Percentiles rank a stretch among this genome's conserved stretches.
Evolutionary conservation across 495 filamentous ascomycete species (phyloP).

Genomic region (Amniculicola lignicola): DNA sequence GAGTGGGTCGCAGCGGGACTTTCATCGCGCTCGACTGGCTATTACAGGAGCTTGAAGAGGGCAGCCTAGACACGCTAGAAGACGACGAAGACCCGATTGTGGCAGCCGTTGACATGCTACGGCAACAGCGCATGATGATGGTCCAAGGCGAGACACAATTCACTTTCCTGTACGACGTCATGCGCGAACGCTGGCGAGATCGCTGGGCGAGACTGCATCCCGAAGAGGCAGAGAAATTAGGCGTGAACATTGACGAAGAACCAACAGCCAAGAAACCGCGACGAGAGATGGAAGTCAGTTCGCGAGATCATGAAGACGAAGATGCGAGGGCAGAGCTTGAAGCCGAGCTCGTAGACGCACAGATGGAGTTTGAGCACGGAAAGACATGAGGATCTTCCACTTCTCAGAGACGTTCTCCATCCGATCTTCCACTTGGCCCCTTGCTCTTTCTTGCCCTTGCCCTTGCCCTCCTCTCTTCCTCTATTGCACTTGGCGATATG

Average conservation of each 20-base stretch:
- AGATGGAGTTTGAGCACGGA: conserved; percentile 23
- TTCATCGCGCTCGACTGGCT: conserved; percentile 95
- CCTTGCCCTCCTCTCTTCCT: no score
- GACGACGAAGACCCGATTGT: conserved; percentile 59
- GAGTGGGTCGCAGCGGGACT: conserved; percentile 89
- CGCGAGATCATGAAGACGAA: conserved; percentile 16
- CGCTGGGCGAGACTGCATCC: conserved; percentile 26
- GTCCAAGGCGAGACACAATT: conserved; percentile 88
- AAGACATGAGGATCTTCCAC: no score
- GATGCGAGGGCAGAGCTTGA: conserved; percentile 20
- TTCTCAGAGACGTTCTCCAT: no score
- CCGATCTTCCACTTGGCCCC: no score
- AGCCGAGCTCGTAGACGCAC: conserved; percentile 14
- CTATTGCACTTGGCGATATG: no score
- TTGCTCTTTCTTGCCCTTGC: no score
- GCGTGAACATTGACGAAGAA: background rate
- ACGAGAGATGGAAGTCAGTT: conserved; percentile 2
- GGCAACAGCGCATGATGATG: conserved; percentile 93
- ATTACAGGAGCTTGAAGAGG: conserved; percentile 73
- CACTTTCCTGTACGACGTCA: conserved; percentile 82
- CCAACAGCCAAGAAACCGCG: conserved; percentile 13
- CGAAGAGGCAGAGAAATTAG: conserved; percentile 22
- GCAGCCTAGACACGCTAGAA: conserved; percentile 56
- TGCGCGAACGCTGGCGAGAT: conserved; percentile 63
- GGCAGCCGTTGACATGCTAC: conserved; percentile 72